Base-by-base conservation (phyloP, 495 filamentous ascomycete genomes). In the Arthonia radiata region DNA sequence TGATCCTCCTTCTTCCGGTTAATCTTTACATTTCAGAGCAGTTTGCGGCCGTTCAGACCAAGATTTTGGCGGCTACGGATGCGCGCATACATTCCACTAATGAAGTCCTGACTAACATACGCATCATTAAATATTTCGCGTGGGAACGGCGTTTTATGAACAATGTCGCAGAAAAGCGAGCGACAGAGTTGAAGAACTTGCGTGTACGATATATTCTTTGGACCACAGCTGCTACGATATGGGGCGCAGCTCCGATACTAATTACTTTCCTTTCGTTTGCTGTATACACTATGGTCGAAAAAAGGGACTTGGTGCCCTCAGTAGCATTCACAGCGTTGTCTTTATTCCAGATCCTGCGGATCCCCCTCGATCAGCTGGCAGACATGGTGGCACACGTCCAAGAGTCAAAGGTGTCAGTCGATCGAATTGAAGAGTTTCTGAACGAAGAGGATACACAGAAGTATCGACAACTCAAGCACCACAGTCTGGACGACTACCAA, bases 321-420 rank as follows among this genome's bases (percentile, higher is more conserved):
- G 60, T 99, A 36, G 89, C 89, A 3, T 99, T 99, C 50, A 92
- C 89, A 12, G 78, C 86, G 9, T 63, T 99, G 21, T 94, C 89
- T 0, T 68, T 99, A 36, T 99, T 99, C 49, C 78, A 71, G 29
- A 65, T 99, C n/a, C 71, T 99, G 15, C 69, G 89, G 21, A 71
- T 91, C 30, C 89, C 89, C 5, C 50, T 99, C 27, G 89, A 99
- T 48, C 89, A 94, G 42, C 58, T 99, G 3, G 89, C 89, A 24
- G 89, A 99, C 43, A 99, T 99, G 89, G 67, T 99, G 41, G 90
- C 89, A 18, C 90, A 92, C 43, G 82, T 99, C 5, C 80, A 92
- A 50, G 89, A 99, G 50, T 78, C 81, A 6, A 86, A 89, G 52
- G 89, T 99, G 17, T 94, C 89, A 1, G 63, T 99, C 24, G 82